A percentile compares a stretch with the other conserved stretches of the same genome.
These are phyloP conservation scores for Cercophora newfieldiana DNA, from an alignment of 495 filamentous ascomycete species.

Conservation along the genomic window DNA sequence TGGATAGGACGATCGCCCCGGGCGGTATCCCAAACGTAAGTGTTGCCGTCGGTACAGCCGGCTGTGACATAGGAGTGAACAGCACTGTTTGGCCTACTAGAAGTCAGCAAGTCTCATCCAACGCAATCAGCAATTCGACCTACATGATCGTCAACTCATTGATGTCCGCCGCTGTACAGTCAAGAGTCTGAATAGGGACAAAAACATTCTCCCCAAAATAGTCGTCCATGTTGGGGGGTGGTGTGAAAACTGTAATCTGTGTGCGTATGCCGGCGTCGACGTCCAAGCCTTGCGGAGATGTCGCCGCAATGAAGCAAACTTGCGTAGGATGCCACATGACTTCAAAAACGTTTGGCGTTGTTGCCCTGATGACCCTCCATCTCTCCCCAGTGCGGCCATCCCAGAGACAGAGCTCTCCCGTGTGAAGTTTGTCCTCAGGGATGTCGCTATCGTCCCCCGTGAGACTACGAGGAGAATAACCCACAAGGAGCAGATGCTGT, in stretches of 20 bases:
- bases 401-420: slow-evolving; percentile 77
- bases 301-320: slow-evolving; percentile 60
- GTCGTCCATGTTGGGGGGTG: slow-evolving; percentile 25
- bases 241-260: slow-evolving; percentile 51
- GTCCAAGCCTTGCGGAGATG: slow-evolving; percentile 51
- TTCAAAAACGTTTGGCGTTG: slow-evolving; percentile 75
- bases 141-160: slow-evolving; percentile 74
- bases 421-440: slow-evolving; percentile 48
- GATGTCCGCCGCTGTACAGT: slow-evolving; percentile 81
- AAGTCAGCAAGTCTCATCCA: slow-evolving; percentile 43
- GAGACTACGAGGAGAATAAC: slow-evolving; percentile 64
- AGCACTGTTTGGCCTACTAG: slow-evolving; percentile 42
- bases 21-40: slow-evolving; percentile 83
- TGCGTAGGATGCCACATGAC: slow-evolving; percentile 71
- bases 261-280: slow-evolving; percentile 44
- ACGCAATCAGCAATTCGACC: slow-evolving; percentile 25
- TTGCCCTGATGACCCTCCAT: slow-evolving; percentile 47
- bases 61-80: slow-evolving; percentile 66
- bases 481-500: slow-evolving; percentile 66
- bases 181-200: slow-evolving; percentile 45
- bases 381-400: slow-evolving; percentile 53
- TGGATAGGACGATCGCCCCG: slow-evolving; percentile 58
- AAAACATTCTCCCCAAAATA: slow-evolving; percentile 37
- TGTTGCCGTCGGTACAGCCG: slow-evolving; percentile 79
- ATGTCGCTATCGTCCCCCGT: slow-evolving; percentile 56